Percentiles rank a stretch among this genome's conserved stretches.
These are phyloP conservation scores for Neonectria coccinea DNA, from an alignment of 2,329 filamentous ascomycete genomes.

Conservation along the genomic window DNA sequence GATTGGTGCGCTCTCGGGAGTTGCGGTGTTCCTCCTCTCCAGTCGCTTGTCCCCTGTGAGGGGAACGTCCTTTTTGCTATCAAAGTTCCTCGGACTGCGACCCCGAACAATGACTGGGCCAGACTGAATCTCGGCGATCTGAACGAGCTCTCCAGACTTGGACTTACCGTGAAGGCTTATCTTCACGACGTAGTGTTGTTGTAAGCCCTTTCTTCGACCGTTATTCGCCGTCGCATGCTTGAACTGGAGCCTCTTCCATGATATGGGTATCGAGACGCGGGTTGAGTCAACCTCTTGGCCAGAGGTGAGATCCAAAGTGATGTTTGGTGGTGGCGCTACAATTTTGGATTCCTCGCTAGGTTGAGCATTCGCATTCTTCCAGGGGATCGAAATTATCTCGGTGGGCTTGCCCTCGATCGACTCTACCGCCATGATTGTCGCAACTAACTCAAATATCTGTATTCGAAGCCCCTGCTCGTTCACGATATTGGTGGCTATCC, in stretches of 20 bases:
- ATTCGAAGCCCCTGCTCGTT: conserved; percentile 82
- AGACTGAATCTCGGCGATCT: conserved; percentile 87
- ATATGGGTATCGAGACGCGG: conserved; percentile 83
- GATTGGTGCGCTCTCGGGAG: conserved; percentile 49
- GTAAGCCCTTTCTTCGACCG: conserved; percentile 89
- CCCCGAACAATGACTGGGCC: conserved; percentile 96
- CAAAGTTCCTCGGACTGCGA: conserved; percentile 92
- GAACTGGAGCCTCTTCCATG: conserved; percentile 95
- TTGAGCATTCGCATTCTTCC: conserved; percentile 81
- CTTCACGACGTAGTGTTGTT: conserved; percentile 93
- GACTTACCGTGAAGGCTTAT: conserved; percentile 85
- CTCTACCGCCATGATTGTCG: conserved; percentile 87
- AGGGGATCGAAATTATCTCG: conserved; percentile 96
- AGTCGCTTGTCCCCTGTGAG: conserved; percentile 68
- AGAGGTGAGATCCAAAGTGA: conserved; percentile 65
- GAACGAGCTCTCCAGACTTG: conserved; percentile 73
- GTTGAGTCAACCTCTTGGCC: conserved; percentile 81
- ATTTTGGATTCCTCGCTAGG: conserved; percentile 63
- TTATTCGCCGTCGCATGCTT: conserved; percentile 98
- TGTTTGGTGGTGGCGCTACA: conserved; percentile 63
- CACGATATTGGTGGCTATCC: conserved; percentile 74
- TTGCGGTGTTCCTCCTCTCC: conserved; percentile 58
- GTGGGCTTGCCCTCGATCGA: conserved; percentile 92
- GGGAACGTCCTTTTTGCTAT: conserved; percentile 87
- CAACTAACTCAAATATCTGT: conserved; percentile 81